Evolutionary conservation across 306 rosid species (phyloP).

Genomic region (Trichosanthes cucumerina): DNA sequence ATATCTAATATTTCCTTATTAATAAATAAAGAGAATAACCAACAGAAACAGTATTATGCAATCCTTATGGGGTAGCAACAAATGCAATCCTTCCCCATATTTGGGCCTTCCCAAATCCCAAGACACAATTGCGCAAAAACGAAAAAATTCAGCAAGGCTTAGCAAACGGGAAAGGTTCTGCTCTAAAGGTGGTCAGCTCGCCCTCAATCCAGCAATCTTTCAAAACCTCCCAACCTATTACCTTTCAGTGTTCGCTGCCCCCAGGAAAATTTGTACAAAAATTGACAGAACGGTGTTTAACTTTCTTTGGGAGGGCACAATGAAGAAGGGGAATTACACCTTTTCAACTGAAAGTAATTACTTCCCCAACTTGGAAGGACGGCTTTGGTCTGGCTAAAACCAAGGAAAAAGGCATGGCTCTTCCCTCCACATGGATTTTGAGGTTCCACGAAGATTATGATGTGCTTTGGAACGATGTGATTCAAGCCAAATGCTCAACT

Average conservation of each 20-base stretch:
- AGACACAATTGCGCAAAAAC: background rate
- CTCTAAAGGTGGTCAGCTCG: background rate
- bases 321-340: background rate
- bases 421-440: background rate
- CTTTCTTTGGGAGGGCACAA: background rate
- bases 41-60: background rate
- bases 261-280: background rate
- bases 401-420: background rate
- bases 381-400: background rate
- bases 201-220: background rate
- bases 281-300: background rate
- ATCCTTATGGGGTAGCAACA: background rate
- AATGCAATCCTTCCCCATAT: background rate
- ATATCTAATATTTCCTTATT: too few relatives aligned
- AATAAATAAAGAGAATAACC: too few relatives aligned
- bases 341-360: too few relatives aligned
- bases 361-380: background rate
- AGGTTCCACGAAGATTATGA: background rate
- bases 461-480: too few relatives aligned
- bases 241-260: background rate
- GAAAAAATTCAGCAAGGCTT: background rate
- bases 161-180: background rate
- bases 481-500: background rate
- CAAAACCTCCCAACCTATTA: background rate
- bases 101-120: background rate